Percentiles rank a stretch among this genome's conserved stretches.
phyloP scores from a whole-genome alignment of 495 filamentous ascomycete genomes.

The Halenospora varia region DNA sequence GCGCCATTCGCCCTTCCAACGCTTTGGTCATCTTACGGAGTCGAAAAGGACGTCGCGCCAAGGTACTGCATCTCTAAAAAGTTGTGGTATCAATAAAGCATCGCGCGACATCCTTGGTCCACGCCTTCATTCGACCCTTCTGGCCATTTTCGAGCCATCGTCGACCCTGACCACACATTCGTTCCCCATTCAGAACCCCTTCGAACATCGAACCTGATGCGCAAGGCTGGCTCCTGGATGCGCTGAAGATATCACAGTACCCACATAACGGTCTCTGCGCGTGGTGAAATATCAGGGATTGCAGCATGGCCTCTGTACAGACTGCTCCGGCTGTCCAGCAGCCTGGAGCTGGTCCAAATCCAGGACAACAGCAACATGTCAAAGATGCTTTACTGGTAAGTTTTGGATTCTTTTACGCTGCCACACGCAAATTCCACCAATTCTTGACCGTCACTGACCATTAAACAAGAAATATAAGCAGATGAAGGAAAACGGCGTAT shows the following conservation, averaged over 20 bases:
- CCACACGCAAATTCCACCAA: neutral
- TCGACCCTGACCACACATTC: slow-evolving; percentile 11
- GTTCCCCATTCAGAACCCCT: slow-evolving; percentile 2
- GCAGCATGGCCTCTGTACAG: slow-evolving; percentile 75
- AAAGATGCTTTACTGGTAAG: slow-evolving; percentile 60
- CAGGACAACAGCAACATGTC: slow-evolving; percentile 56
- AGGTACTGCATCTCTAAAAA: slow-evolving; percentile 22
- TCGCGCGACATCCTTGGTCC: slow-evolving; percentile 16
- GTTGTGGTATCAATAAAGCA: slow-evolving; percentile 23
- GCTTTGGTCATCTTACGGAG: slow-evolving; percentile 20
- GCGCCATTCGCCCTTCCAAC: neutral
- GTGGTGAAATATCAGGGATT: neutral
- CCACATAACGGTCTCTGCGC: slow-evolving; percentile 1
- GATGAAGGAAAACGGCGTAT: slow-evolving; percentile 73
- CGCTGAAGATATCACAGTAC: slow-evolving; percentile 11
- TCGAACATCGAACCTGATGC: slow-evolving; percentile 22
- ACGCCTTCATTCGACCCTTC: neutral
- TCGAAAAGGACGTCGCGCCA: slow-evolving; percentile 24
- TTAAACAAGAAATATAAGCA: slow-evolving; percentile 69
- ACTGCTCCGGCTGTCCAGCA: slow-evolving; percentile 58
- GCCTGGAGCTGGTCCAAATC: slow-evolving; percentile 50
- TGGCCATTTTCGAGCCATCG: neutral
- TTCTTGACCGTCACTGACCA: neutral
- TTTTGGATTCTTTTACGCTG: neutral
- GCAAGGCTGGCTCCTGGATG: slow-evolving; percentile 28